phyloP scores from a whole-genome alignment of 192 early-diverging fungal species.

The Thamnidium elegans region DNA sequence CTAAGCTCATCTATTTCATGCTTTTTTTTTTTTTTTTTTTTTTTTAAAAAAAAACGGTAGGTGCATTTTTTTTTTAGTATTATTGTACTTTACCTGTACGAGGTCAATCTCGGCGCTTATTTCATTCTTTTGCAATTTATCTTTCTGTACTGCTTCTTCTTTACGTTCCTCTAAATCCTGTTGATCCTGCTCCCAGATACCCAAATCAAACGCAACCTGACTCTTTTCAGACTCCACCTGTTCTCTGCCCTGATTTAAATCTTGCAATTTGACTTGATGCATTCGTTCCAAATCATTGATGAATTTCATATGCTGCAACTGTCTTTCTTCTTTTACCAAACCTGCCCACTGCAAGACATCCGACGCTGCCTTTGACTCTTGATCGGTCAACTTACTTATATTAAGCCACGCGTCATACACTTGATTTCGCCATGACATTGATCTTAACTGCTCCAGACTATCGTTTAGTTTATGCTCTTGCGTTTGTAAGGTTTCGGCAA shows the following conservation, averaged over 20 bases:
- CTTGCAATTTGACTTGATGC: not conserved
- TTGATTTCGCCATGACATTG: not conserved
- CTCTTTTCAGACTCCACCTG: slow-evolving; percentile 7
- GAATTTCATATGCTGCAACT: not conserved
- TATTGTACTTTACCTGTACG: not conserved
- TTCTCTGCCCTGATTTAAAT: not conserved
- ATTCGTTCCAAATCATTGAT: not conserved
- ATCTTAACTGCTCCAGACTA: not conserved
- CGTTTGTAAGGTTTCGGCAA: not conserved
- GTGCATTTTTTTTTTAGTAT: too few species aligned
- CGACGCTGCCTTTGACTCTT: not conserved
- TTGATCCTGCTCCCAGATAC: slow-evolving; percentile 5
- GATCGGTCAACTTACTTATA: not conserved
- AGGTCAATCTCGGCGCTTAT: not conserved
- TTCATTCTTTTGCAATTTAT: not conserved
- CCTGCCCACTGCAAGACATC: not conserved
- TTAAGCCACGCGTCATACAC: not conserved
- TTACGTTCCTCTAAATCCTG: slow-evolving; percentile 16
- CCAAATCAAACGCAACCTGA: slow-evolving; percentile 18
- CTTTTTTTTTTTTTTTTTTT: too few species aligned
- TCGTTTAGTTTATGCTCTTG: not conserved
- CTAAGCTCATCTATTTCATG: not conserved
- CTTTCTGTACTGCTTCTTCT: slow-evolving; percentile 7
- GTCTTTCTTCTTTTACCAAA: slow-evolving; percentile 3
- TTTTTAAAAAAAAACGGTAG: too few species aligned